phyloP scores from a whole-genome alignment of 768 basidiomycete genomes.

The Lenzites betulinus region DNA sequence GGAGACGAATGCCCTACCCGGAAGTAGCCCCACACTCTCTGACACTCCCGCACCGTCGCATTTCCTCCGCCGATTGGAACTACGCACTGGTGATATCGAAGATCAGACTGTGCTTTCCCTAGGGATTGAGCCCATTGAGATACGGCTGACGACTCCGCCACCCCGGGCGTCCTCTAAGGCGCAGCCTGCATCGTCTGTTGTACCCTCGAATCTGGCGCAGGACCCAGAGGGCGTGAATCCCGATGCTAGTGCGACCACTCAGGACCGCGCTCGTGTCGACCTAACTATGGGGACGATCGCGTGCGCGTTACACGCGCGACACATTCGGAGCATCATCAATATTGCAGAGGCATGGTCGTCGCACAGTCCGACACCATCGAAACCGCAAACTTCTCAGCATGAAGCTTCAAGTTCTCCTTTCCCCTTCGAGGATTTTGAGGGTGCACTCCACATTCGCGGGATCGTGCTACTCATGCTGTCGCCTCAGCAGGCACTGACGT shows the following conservation, averaged over 20 bases:
- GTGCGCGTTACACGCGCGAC: conserved; percentile 56
- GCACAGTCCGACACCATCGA: conserved; percentile 13
- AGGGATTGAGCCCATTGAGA: conserved; percentile 58
- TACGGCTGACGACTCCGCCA: conserved; percentile 53
- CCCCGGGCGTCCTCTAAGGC: conserved; percentile 2
- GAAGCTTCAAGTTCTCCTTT: background rate
- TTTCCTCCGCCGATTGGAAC: conserved; percentile 1
- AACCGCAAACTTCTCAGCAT: background rate
- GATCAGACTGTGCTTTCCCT: conserved; percentile 62
- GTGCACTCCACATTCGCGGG: conserved; percentile 42
- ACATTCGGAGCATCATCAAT: conserved; percentile 52
- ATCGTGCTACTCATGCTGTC: conserved; percentile 52
- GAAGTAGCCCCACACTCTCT: background rate
- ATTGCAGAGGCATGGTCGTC: conserved; percentile 25
- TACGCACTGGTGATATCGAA: conserved; percentile 19
- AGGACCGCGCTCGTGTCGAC: conserved; percentile 33
- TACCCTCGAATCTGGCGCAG: background rate
- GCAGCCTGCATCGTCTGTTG: background rate
- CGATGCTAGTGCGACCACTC: background rate
- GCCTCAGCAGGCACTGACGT: conserved; percentile 18
- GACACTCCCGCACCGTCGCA: background rate
- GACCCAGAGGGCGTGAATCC: background rate
- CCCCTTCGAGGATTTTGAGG: conserved; percentile 36
- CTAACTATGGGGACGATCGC: conserved; percentile 54
- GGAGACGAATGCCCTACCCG: background rate